phyloP scores from a whole-genome alignment of 352 stramenopile species.

The Pythium coloratum region DNA sequence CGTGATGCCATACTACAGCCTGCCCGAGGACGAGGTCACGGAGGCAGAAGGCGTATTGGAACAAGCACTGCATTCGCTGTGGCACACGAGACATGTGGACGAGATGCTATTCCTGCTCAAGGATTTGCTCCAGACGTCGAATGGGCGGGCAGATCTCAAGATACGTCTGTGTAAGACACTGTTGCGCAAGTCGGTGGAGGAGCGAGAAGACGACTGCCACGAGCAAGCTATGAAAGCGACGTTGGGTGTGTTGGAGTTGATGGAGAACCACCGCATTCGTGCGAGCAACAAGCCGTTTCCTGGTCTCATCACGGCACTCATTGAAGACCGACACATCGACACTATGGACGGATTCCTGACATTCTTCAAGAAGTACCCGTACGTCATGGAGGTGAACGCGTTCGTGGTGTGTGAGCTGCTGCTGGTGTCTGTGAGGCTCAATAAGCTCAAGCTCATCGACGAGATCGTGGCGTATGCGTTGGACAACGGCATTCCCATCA shows the following conservation, averaged over 20 bases:
- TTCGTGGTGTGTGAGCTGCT: conserved; percentile 69
- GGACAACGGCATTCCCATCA: conserved; percentile 65
- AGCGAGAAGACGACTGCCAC: conserved; percentile 38
- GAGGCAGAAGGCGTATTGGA: conserved; percentile 67
- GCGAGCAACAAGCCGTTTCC: conserved; percentile 52
- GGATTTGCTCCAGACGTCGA: conserved; percentile 41
- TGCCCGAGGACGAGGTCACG: conserved; percentile 40
- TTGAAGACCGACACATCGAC: conserved; percentile 32
- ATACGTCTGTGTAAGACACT: conserved; percentile 64
- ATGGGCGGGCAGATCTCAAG: conserved; percentile 45
- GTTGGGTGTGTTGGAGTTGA: conserved; percentile 51
- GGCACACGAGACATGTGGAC: conserved; percentile 37
- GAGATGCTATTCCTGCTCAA: conserved; percentile 62
- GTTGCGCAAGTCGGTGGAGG: conserved; percentile 46
- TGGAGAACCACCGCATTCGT: conserved; percentile 56
- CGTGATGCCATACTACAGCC: conserved; percentile 65
- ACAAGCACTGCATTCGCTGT: conserved; percentile 63
- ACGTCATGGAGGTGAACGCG: conserved; percentile 61
- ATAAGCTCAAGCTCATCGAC: conserved; percentile 57
- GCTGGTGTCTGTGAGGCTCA: conserved; percentile 47
- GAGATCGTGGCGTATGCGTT: conserved; percentile 61
- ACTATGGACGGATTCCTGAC: conserved; percentile 41
- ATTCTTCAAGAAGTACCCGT: conserved; percentile 49
- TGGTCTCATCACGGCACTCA: conserved; percentile 41
- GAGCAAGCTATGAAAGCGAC: conserved; percentile 36